phyloP scores from a whole-genome alignment of 169 alveolate species.

The Plasmodium cynomolgi region DNA sequence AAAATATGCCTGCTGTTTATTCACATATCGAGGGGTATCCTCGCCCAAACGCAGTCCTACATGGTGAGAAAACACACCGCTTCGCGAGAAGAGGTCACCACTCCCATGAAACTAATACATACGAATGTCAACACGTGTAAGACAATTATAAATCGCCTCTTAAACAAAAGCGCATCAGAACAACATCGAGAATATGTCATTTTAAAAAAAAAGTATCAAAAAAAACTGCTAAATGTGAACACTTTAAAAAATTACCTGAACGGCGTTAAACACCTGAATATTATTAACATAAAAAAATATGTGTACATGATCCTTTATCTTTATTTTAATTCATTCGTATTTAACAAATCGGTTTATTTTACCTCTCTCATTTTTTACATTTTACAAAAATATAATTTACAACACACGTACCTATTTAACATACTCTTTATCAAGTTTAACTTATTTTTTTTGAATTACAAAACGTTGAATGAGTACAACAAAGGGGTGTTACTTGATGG shows the following conservation, averaged over 20 bases:
- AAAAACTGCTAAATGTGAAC: conserved; percentile 40
- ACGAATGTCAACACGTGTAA: conserved; percentile 28
- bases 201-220: conserved; percentile 31
- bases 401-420: conserved; percentile 44
- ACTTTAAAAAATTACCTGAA: conserved; percentile 58
- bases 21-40: conserved; percentile 33
- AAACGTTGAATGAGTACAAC: conserved; percentile 32
- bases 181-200: conserved; percentile 33
- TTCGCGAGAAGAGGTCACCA: background rate
- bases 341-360: conserved; percentile 64
- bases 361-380: conserved; percentile 48
- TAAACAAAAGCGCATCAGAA: conserved; percentile 17
- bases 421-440: conserved; percentile 61
- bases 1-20: conserved; percentile 53
- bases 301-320: conserved; percentile 44
- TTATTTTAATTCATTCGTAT: conserved; percentile 31
- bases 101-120: background rate
- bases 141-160: background rate
- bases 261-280: conserved; percentile 49
- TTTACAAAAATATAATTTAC: conserved; percentile 75
- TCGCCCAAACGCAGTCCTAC: conserved; percentile 40
- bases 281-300: conserved; percentile 68
- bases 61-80: background rate
- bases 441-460: conserved; percentile 26
- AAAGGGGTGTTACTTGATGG: conserved; percentile 4